phyloP scores from a whole-genome alignment of 768 basidiomycete genomes.

The Fomitopsis serialis region DNA sequence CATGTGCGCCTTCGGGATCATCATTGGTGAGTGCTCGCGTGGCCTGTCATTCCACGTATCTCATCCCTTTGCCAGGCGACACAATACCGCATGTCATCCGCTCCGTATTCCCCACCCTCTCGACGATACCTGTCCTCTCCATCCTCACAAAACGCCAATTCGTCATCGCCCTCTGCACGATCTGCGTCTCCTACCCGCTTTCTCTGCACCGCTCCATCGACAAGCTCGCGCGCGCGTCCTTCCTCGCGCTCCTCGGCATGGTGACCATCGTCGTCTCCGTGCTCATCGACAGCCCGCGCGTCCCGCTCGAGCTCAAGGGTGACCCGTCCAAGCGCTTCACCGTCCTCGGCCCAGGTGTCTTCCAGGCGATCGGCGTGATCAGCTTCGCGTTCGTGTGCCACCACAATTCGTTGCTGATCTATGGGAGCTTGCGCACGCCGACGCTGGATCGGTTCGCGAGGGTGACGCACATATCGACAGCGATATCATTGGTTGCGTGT shows the following conservation, averaged over 20 bases:
- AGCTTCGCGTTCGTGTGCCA: slow-evolving; percentile 97
- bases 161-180: slow-evolving; percentile 82
- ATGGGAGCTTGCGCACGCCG: slow-evolving; percentile 87
- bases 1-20: slow-evolving; percentile 98
- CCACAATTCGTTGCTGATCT: slow-evolving; percentile 96
- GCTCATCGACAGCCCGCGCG: slow-evolving; percentile 75
- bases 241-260: slow-evolving; percentile 91
- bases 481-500: slow-evolving; percentile 81
- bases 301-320: slow-evolving; percentile 69
- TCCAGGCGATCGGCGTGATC: slow-evolving; percentile 97
- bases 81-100: slow-evolving; percentile 94
- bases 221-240: slow-evolving; percentile 90
- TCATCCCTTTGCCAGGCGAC: slow-evolving; percentile 51
- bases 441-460: slow-evolving; percentile 90
- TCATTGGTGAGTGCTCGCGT: slow-evolving; percentile 49
- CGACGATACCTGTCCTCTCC: slow-evolving; percentile 65
- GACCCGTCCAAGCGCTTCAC: slow-evolving; percentile 71
- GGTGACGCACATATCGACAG: slow-evolving; percentile 90
- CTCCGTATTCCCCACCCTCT: slow-evolving; percentile 66
- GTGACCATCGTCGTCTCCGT: slow-evolving; percentile 86
- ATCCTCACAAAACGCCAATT: slow-evolving; percentile 84
- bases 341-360: slow-evolving; percentile 72
- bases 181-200: slow-evolving; percentile 88
- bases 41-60: background rate
- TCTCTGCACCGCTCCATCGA: slow-evolving; percentile 97